phyloP scores from a whole-genome alignment of 1,284 basidiomycete species.

The Pterulicium gracile region DNA sequence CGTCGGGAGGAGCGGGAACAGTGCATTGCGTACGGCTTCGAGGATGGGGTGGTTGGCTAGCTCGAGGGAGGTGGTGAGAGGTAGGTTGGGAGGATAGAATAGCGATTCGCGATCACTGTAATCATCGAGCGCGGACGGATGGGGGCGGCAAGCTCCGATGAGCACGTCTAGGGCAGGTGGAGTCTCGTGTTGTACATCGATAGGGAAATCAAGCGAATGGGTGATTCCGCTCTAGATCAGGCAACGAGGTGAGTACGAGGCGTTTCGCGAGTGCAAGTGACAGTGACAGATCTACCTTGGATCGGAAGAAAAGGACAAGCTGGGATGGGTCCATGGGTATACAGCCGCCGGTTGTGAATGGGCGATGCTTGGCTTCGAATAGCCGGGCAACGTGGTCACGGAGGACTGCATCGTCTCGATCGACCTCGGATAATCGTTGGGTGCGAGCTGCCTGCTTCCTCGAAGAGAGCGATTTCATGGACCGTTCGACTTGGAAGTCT shows the following conservation, averaged over 20 bases:
- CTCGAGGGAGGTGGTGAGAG: slow-evolving; percentile 64
- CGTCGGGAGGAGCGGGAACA: slow-evolving; percentile 56
- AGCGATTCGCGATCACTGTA: slow-evolving; percentile 53
- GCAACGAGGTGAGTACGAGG: slow-evolving; percentile 4
- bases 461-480: slow-evolving; percentile 21
- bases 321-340: slow-evolving; percentile 61
- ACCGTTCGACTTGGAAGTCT: slow-evolving; percentile 53
- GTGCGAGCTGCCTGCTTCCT: slow-evolving; percentile 17
- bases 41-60: slow-evolving; percentile 71
- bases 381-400: slow-evolving; percentile 46
- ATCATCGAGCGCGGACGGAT: slow-evolving; percentile 39
- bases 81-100: slow-evolving; percentile 62
- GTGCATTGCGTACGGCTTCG: slow-evolving; percentile 55
- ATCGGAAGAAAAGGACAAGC: slow-evolving; percentile 66
- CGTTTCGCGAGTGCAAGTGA: background rate
- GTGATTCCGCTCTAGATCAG: slow-evolving; percentile 55
- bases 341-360: slow-evolving; percentile 56
- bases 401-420: slow-evolving; percentile 42
- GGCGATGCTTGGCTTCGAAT: slow-evolving; percentile 45
- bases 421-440: slow-evolving; percentile 18
- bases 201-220: slow-evolving; percentile 70
- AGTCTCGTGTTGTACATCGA: slow-evolving; percentile 62
- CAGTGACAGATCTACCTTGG: slow-evolving; percentile 40
- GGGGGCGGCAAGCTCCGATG: slow-evolving; percentile 61
- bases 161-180: slow-evolving; percentile 74